These are phyloP conservation scores for Astrocystis sublimbata DNA, from an alignment of 495 filamentous ascomycete genomes.

Conservation along the genomic window DNA sequence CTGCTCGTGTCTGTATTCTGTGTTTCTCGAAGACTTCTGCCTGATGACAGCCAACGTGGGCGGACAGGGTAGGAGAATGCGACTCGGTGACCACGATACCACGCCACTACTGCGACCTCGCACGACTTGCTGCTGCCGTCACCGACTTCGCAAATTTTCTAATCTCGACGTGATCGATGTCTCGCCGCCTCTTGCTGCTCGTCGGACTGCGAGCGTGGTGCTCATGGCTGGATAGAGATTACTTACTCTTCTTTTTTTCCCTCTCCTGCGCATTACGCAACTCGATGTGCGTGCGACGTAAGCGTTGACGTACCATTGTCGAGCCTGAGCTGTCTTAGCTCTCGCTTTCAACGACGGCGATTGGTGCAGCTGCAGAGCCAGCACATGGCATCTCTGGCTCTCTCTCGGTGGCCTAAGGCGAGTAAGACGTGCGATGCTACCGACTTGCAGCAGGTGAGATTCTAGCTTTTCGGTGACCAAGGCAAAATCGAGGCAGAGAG, in stretches of 20 bases:
- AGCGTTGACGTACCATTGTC: conserved; percentile 16
- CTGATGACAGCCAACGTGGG: background rate
- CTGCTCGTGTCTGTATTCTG: too few species aligned
- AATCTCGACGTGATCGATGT: too few species aligned
- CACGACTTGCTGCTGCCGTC: too few species aligned
- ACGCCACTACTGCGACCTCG: too few species aligned
- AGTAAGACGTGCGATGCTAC: too few species aligned
- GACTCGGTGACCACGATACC: too few species aligned
- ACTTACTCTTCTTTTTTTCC: background rate
- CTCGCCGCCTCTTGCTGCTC: conserved; percentile 5
- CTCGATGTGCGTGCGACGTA: conserved; percentile 18
- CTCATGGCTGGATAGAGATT: background rate
- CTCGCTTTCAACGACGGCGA: too few species aligned
- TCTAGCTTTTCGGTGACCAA: background rate
- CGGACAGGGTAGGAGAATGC: conserved; percentile 4
- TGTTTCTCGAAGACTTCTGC: background rate
- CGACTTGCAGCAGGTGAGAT: conserved; percentile 8
- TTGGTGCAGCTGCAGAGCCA: conserved; percentile 4
- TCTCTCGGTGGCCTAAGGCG: background rate
- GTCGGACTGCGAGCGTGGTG: background rate
- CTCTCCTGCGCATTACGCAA: background rate
- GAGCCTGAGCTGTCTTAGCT: too few species aligned
- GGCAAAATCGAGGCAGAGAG: background rate
- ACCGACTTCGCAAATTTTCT: background rate
- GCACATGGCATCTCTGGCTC: conserved; percentile 4